Evolutionary conservation across 1,284 basidiomycete genomes (phyloP).

Genomic region (Singerocomus rubriflavus): DNA sequence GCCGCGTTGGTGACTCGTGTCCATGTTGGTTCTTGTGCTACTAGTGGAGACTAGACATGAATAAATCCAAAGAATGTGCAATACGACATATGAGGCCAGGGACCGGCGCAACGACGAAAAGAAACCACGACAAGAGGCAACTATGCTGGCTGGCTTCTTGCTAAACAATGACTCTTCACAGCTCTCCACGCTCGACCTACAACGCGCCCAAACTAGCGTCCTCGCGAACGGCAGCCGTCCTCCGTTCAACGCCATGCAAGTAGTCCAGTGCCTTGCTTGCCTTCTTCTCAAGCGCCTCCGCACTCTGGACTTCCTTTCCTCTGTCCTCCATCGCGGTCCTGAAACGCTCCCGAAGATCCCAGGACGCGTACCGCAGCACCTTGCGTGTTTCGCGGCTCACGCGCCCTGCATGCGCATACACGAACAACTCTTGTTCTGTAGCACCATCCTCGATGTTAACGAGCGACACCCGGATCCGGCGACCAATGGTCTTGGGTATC

Average conservation of each 20-base stretch:
- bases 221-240: slow-evolving; percentile 55
- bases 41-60: too few relatives aligned
- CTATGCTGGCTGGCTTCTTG: not conserved
- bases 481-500: slow-evolving; percentile 90
- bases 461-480: slow-evolving; percentile 67
- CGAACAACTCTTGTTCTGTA: slow-evolving; percentile 52
- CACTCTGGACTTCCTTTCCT: slow-evolving; percentile 71
- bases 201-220: slow-evolving; percentile 30
- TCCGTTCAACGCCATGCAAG: slow-evolving; percentile 60
- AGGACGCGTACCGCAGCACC: slow-evolving; percentile 88
- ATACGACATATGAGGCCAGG: not conserved
- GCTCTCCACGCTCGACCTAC: slow-evolving; percentile 11
- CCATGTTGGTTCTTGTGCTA: too few relatives aligned
- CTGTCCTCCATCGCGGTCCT: slow-evolving; percentile 76
- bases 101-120: slow-evolving; percentile 3
- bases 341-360: slow-evolving; percentile 89
- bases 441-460: slow-evolving; percentile 39
- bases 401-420: slow-evolving; percentile 69
- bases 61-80: slow-evolving; percentile 12
- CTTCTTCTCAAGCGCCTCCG: slow-evolving; percentile 72
- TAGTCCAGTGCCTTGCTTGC: slow-evolving; percentile 72
- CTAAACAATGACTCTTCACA: too few relatives aligned
- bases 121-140: not conserved
- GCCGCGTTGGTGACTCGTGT: too few relatives aligned
- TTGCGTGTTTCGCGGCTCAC: slow-evolving; percentile 89